A percentile compares a stretch with the other conserved stretches of the same genome.
phyloP scores from a whole-genome alignment of 148 eudicot species.

The Silene latifolia region DNA sequence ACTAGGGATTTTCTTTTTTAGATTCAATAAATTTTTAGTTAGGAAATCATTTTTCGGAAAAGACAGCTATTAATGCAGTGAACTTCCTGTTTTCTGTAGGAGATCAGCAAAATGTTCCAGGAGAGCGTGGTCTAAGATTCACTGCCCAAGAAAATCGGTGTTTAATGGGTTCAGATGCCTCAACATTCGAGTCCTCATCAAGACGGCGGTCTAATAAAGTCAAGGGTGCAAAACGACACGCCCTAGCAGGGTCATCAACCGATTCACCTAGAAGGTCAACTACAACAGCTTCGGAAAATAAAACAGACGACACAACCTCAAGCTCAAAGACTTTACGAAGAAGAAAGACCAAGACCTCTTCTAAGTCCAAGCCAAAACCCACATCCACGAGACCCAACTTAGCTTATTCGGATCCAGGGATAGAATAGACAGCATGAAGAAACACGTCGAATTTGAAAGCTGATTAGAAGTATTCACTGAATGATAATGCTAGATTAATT shows the following conservation, averaged over 20 bases:
- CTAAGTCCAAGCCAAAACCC: constrained; percentile 20
- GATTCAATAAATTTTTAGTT: neutral
- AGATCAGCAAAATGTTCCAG: constrained; percentile 12
- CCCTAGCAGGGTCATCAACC: constrained; percentile 21
- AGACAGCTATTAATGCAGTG: no score
- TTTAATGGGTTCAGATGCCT: constrained; percentile 16
- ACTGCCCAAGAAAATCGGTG: constrained; percentile 14
- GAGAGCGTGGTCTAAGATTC: neutral
- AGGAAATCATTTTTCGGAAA: no score
- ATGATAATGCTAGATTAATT: constrained; percentile 22
- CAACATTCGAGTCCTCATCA: constrained; percentile 25
- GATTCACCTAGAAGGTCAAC: constrained; percentile 16
- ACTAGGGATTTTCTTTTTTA: no score
- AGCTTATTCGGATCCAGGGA: constrained; percentile 9
- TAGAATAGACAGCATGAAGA: neutral
- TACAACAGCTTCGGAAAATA: constrained; percentile 16
- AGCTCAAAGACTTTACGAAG: constrained; percentile 23
- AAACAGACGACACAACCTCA: constrained; percentile 20
- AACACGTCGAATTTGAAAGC: neutral
- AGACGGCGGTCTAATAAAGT: constrained; percentile 25
- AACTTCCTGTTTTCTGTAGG: neutral
- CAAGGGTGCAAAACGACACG: constrained; percentile 29
- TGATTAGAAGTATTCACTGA: constrained; percentile 20
- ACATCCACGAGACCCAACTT: neutral
- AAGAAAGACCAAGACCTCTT: constrained; percentile 37